A percentile compares a stretch with the other conserved stretches of the same genome.
Conservation (phyloP, 1,284 basidiomycete genomes). For the Cutaneotrichosporon cutaneum region DNA sequence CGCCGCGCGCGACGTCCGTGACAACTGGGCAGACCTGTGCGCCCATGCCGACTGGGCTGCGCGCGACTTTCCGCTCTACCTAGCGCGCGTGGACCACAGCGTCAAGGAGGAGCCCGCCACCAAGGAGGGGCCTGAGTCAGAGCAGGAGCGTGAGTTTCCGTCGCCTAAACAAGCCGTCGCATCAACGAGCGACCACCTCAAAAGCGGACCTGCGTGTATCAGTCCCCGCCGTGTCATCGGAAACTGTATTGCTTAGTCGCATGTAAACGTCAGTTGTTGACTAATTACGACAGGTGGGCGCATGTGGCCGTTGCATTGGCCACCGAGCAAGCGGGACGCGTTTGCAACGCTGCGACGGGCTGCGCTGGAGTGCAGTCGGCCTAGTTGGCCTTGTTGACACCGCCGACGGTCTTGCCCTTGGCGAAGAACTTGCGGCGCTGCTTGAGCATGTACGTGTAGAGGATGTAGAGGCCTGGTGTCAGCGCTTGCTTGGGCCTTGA, state of each 20-base stretch:
- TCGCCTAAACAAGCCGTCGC: not conserved
- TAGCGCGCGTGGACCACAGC: too few relatives aligned
- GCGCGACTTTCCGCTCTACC: not conserved
- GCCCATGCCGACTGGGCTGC: not conserved
- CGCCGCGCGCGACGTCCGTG: not conserved
- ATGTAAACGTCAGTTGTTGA: not conserved
- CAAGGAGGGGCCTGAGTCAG: not conserved
- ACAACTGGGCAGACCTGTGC: not conserved
- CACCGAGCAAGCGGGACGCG: not conserved
- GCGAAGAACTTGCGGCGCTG: conserved; percentile 77
- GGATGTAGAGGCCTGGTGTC: conserved; percentile 68
- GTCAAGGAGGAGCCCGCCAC: not conserved
- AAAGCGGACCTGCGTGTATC: not conserved
- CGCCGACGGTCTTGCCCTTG: conserved; percentile 39
- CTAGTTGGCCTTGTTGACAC: conserved; percentile 29
- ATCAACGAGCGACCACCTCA: not conserved
- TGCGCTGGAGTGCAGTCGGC: not conserved
- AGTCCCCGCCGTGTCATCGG: not conserved
- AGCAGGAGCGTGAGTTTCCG: not conserved
- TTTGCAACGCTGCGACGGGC: not conserved
- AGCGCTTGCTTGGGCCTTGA: not conserved
- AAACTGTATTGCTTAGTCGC: not conserved
- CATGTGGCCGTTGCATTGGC: not conserved
- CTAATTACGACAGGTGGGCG: not conserved
- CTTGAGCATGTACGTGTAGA: conserved; percentile 86